phyloP scores from a whole-genome alignment of 2,329 filamentous ascomycete genomes.

The Aspergillus felis region DNA sequence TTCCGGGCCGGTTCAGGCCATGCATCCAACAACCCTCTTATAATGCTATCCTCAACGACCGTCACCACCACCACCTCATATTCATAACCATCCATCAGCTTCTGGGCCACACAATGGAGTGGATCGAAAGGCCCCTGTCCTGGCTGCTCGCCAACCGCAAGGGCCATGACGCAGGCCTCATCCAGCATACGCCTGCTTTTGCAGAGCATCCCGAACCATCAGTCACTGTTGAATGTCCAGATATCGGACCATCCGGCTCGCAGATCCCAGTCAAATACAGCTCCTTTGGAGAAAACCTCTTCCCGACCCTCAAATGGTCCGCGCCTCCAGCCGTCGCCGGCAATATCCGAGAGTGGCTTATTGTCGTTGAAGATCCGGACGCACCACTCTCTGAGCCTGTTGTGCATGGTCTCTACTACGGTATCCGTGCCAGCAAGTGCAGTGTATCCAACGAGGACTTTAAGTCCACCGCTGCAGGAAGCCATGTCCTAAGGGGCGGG shows the following conservation, averaged over 20 bases:
- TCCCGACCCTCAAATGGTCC: slow-evolving; percentile 44
- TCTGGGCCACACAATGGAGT: too few species aligned
- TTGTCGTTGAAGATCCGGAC: slow-evolving; percentile 49
- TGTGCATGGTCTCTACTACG: slow-evolving; percentile 44
- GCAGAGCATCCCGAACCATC: too few species aligned
- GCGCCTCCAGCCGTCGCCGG: slow-evolving; percentile 18
- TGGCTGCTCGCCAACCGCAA: too few species aligned
- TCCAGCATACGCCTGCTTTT: too few species aligned
- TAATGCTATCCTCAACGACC: neutral
- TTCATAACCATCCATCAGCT: too few species aligned
- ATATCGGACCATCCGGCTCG: too few species aligned
- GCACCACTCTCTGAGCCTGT: slow-evolving; percentile 45
- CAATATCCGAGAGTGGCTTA: slow-evolving; percentile 43
- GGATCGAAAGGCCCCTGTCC: too few species aligned
- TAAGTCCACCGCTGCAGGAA: slow-evolving; percentile 20
- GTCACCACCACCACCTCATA: too few species aligned
- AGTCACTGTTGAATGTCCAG: too few species aligned
- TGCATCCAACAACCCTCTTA: neutral
- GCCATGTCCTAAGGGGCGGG: slow-evolving; percentile 31
- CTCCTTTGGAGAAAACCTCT: slow-evolving; percentile 10
- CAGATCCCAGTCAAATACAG: too few species aligned
- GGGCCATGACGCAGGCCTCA: too few species aligned
- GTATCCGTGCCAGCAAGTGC: slow-evolving; percentile 35
- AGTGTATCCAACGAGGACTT: slow-evolving; percentile 39
- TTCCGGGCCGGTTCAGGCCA: neutral